Evolutionary conservation across 2,329 filamentous ascomycete species (phyloP), one percentile per base, ranked within the genome.

Genomic region (Fusarium drepaniforme): DNA sequence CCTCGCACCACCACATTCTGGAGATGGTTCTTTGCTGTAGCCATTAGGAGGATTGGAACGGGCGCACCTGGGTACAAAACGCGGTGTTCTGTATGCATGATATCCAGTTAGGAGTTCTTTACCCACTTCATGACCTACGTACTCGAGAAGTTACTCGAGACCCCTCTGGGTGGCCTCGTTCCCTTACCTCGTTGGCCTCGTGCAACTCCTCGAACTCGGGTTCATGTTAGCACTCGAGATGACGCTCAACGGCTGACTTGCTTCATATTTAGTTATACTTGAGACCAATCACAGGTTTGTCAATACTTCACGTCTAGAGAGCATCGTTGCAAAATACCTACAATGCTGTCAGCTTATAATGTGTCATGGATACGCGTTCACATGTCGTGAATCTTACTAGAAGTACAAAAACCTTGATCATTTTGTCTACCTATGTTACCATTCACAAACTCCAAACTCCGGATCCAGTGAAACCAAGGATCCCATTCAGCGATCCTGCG

Each of bases 361-460:
- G 42, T 44, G 42, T 44, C 42, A 44, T 44, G n/a, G 42, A 44
- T 44, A 23, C 42, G 12, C n/a, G n/a, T 65, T 23, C 53, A 60
- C 21, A 38, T 46, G 21, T 51, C 44, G 61, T 68, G 35, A 25
- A 63, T 65, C 51, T 13, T 35, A 35, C 12, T 35, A 59, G 44
- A 56, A 18, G 49, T 15, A 56, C 28, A 21, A 56, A 30, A 53
- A 13, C 8, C 49, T 30, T 56, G 38, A 67, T 67, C 59, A 70
- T 61, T 60, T 49, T n/a, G 25, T 64, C 56, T 62, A 21, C 61
- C 56, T 62, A 21, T 59, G 18, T 37, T 21, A 30, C 21, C 21
- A 21, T 40, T 8, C 28, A 23, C 15, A 56, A 63, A 56, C 65
- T 69, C 72, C 58, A 25, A 18, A 38, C 61, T 66, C 23, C 33